These are phyloP conservation scores for Pyracantha coccinea DNA, from an alignment of 331 rosid genomes.

Conservation along the genomic window DNA sequence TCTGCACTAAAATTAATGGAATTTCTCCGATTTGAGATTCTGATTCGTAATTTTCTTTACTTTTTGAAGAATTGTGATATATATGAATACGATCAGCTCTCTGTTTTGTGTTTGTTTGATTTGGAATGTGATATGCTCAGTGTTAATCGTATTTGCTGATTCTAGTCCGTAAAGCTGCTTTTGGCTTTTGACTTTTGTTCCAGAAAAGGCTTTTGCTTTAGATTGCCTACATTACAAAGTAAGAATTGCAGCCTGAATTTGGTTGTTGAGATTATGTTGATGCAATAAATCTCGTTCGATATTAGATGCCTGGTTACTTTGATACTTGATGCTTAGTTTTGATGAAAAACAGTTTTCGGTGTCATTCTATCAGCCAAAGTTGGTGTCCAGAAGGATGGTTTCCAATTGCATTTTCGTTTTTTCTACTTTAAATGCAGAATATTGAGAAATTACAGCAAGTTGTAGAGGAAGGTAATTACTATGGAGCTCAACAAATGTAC, in stretches of 20 bases:
- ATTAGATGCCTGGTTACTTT: too few species aligned
- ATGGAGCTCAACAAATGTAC: slow-evolving; percentile 98
- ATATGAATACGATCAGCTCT: neutral
- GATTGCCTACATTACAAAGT: neutral
- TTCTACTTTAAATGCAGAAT: slow-evolving; percentile 42
- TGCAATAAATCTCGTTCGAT: neutral
- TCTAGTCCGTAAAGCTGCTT: neutral
- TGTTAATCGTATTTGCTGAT: neutral
- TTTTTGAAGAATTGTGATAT: neutral
- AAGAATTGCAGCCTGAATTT: neutral
- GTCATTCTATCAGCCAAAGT: neutral
- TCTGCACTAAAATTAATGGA: neutral
- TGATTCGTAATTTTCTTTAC: neutral
- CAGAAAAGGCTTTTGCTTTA: neutral
- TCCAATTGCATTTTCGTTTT: neutral
- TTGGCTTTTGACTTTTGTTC: neutral
- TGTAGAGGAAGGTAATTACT: slow-evolving; percentile 56
- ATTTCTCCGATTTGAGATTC: neutral
- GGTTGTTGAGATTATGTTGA: neutral
- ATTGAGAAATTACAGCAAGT: slow-evolving; percentile 69
- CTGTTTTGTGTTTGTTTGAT: neutral
- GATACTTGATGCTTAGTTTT: too few species aligned
- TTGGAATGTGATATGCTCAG: neutral
- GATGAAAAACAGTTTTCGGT: neutral
- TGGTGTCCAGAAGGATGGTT: neutral